phyloP scores from a whole-genome alignment of 1,139 yeast genomes.

The Hansenula sp. region DNA sequence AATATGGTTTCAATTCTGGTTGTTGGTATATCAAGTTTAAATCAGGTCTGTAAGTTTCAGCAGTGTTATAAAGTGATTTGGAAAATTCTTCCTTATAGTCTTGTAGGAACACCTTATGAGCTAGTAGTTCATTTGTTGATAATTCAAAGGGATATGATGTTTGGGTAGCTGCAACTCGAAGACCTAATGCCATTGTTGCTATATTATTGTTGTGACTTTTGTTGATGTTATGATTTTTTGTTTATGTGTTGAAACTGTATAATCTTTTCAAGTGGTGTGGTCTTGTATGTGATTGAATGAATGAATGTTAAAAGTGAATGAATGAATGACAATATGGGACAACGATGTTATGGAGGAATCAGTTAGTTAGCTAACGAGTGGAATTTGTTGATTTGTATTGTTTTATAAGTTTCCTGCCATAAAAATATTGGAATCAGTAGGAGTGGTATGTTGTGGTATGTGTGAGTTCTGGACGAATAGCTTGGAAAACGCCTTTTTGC shows the following conservation, averaged over 20 bases:
- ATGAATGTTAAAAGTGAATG: background rate
- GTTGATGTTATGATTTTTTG: too few relatives aligned
- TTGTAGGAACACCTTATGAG: constrained; percentile 42
- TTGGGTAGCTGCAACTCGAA: constrained; percentile 33
- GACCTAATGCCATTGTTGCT: constrained; percentile 23
- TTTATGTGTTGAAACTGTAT: background rate
- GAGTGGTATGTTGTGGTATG: background rate
- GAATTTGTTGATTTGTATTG: too few relatives aligned
- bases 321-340: background rate
- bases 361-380: too few relatives aligned
- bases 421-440: too few relatives aligned
- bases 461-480: background rate
- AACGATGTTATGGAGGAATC: too few relatives aligned
- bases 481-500: background rate
- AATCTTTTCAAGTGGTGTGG: background rate
- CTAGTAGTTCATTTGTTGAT: constrained; percentile 44
- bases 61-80: constrained; percentile 34
- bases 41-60: constrained; percentile 42
- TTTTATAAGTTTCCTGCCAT: too few relatives aligned
- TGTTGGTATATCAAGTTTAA: constrained; percentile 55
- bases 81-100: constrained; percentile 55
- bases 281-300: background rate
- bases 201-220: background rate
- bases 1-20: constrained; percentile 52
- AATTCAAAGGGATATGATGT: constrained; percentile 44